Evolutionary conservation across 805 yeast species (phyloP), one percentile per base, ranked within the genome.

Genomic region (Wickerhamiella spandovensis): DNA sequence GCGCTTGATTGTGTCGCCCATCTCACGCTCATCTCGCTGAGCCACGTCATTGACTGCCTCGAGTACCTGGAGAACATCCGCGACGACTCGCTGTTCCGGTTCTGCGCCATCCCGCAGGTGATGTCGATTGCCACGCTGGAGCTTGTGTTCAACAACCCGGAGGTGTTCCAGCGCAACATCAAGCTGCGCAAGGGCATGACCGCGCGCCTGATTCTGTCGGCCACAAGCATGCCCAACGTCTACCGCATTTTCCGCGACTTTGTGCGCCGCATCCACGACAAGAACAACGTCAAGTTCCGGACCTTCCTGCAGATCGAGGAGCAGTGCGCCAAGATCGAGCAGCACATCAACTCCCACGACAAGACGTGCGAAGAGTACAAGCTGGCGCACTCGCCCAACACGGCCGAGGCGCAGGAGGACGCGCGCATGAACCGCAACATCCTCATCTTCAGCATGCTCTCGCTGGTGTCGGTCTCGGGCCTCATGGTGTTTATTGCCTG

Each of bases 71-170:
- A 90, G 17, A 72, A 80, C 54, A 76, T 92, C 47, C 75, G 76
- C 52, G 98, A 92, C 63, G 84, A 82, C 53, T 78, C 95, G 1
- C 69, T 82, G 47, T 92, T 87, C 72, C 83, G 81, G 59, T 92
- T 92, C 72, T 89, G 97, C 71, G 86, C 97, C 10, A 92, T 92
- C 63, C 99, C 99, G 18, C 99, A 92, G 70, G 97, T 90, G 18
- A 92, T 92, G 98, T 96, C 97, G 37, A 84, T 92, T 65, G 97
- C 98, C 15, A 87, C 97, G 1, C 74, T 92, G 58, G 87, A 90
- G 21, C 72, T 81, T 48, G 83, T 92, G 32, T 89, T 83, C 74
- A 80, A 83, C 63, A 92, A 92, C 69, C 81, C 82, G 3, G 61
- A 70, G 2, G 83, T 90, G 2, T 77, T 90, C 62, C 74, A 79